Evolutionary conservation across 164 flowering plant genomes (phyloP).

Genomic region (Tinospora cordifolia): DNA sequence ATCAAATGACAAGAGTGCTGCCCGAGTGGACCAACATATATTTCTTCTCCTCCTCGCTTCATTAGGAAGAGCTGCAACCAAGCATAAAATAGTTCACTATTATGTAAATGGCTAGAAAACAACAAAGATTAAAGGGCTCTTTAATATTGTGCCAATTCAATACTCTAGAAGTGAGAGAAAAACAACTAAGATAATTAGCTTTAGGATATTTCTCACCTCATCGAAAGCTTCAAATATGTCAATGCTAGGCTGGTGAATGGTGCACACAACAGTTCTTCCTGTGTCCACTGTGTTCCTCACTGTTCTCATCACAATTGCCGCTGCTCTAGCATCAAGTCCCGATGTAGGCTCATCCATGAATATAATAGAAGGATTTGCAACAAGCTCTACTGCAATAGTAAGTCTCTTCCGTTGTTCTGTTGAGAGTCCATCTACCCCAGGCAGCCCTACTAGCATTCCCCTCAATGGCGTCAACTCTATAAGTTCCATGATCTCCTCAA

Average conservation of each 20-base stretch:
- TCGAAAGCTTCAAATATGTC: slow-evolving; percentile 51
- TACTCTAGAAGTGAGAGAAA: background rate
- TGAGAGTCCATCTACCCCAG: slow-evolving; percentile 45
- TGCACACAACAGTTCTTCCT: slow-evolving; percentile 50
- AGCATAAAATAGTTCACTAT: background rate
- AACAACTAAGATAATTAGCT: background rate
- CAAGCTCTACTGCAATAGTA: slow-evolving; percentile 57
- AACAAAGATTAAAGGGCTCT: background rate
- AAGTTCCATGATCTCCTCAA: slow-evolving; percentile 53
- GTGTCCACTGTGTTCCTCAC: slow-evolving; percentile 50
- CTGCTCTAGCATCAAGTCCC: slow-evolving; percentile 55
- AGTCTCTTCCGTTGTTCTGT: slow-evolving; percentile 47
- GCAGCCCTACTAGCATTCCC: slow-evolving; percentile 40
- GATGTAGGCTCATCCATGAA: slow-evolving; percentile 64
- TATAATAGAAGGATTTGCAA: slow-evolving; percentile 50
- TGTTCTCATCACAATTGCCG: slow-evolving; percentile 55
- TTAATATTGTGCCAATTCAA: no score
- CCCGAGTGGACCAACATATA: slow-evolving; percentile 42
- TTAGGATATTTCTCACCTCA: slow-evolving; percentile 28
- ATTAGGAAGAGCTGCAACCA: slow-evolving; percentile 30
- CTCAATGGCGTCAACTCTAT: slow-evolving; percentile 36
- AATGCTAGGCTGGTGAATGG: slow-evolving; percentile 52
- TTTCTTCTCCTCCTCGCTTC: slow-evolving; percentile 40
- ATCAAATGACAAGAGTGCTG: slow-evolving; percentile 29
- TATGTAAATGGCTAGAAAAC: background rate